Base-by-base conservation (phyloP, 2,329 filamentous ascomycete species). In the Sclerotinia minor region DNA sequence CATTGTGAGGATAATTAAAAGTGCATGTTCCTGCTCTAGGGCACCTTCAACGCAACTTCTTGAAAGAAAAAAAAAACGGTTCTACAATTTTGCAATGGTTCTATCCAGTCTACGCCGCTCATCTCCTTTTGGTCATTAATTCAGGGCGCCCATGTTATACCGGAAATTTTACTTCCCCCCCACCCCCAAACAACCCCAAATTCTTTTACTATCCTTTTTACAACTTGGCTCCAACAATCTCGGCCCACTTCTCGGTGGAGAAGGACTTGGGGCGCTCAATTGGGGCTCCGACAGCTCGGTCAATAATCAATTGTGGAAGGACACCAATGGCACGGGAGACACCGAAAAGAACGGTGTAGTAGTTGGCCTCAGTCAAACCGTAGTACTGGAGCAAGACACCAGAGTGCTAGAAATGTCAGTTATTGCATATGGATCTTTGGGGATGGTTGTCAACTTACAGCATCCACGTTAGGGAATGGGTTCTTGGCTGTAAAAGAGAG, bases 371-470 rank as follows among this genome's bases (percentile, higher is more conserved):
- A 72, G 92, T 98, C 80, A 99, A 86, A 78, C 95, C 95, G 84
- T 99, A 99, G 90, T 99, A 95, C 86, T 99, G 95, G 76, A 99
- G 92, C 74, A 99, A 92, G 75, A 99, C 95, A 87, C 95, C 95
- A 44, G 94, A 97, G 91, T 98, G 95, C 65, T 63, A 29, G 15
- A n/a, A 17, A 6, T 29, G 13, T 67, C 13, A 67, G 58, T n/a
- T 8, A 47, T 45, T 29, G 13, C 8, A 38, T 29, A 29, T 19
- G 7, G 6, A 11, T 17, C 8, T 32, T 38, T 11, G 26, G 15
- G n/a, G 19, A 35, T 64, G 45, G 45, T 13, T 11, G 13, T 52
- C 15, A 57, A 68, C 69, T 70, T 69, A 72, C 72, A 78, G 94
- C 94, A 79, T 98, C 94, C 78, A 98, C 94, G 85, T 98, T 98